A percentile compares a stretch with the other conserved stretches of the same genome.
These are phyloP conservation scores for Fusarium anguioides DNA, from an alignment of 2,329 filamentous ascomycete genomes.

Conservation along the genomic window DNA sequence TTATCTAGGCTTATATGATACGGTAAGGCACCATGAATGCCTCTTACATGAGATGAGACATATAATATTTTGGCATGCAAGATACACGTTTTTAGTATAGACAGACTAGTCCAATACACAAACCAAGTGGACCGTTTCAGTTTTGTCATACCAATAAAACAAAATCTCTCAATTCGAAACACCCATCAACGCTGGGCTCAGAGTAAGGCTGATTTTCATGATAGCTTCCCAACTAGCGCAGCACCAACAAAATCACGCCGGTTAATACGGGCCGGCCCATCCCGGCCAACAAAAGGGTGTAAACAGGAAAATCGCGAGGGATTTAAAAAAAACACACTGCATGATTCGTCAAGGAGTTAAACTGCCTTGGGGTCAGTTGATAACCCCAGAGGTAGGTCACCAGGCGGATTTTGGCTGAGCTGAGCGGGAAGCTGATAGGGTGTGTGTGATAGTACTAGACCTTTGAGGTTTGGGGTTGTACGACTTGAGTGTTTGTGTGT, in stretches of 20 bases:
- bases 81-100: too few relatives aligned
- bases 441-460: slow-evolving; percentile 13
- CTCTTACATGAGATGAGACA: too few relatives aligned
- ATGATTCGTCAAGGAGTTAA: slow-evolving; percentile 29
- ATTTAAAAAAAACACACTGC: slow-evolving; percentile 12
- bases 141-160: background rate
- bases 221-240: slow-evolving; percentile 9
- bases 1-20: too few relatives aligned
- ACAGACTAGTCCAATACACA: too few relatives aligned
- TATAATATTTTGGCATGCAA: too few relatives aligned
- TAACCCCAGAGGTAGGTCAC: slow-evolving; percentile 30
- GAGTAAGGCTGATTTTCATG: slow-evolving; percentile 25
- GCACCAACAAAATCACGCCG: slow-evolving; percentile 9
- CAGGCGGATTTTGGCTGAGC: slow-evolving; percentile 22
- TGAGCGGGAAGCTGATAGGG: slow-evolving; percentile 3
- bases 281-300: slow-evolving; percentile 25
- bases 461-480: slow-evolving; percentile 16
- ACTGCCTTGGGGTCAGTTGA: slow-evolving; percentile 31
- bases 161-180: background rate
- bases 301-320: background rate
- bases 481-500: slow-evolving; percentile 7
- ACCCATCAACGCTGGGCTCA: slow-evolving; percentile 11
- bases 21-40: too few relatives aligned
- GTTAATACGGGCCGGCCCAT: slow-evolving; percentile 36
- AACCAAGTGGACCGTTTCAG: background rate